A percentile compares a stretch with the other conserved stretches of the same genome.
phyloP scores from a whole-genome alignment of 768 basidiomycete genomes.

The Chalciporus pseudorubinellus region DNA sequence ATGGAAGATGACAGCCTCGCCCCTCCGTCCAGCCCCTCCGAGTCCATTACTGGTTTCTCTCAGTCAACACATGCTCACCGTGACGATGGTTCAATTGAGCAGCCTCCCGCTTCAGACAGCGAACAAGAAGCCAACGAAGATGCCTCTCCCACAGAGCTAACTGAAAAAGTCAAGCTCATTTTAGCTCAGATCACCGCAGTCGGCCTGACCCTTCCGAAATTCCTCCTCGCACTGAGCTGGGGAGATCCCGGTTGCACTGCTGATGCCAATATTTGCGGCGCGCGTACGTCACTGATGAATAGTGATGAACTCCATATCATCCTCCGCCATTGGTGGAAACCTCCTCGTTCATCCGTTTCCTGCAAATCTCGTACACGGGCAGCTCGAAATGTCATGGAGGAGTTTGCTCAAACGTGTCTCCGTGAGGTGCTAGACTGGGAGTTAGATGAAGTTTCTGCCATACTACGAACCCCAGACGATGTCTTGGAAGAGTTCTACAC shows the following conservation, averaged over 20 bases:
- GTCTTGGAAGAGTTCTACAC: constrained; percentile 20
- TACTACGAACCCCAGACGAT: constrained; percentile 11
- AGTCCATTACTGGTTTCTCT: too few relatives aligned
- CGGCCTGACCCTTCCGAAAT: too few relatives aligned
- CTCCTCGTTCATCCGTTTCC: constrained; percentile 16
- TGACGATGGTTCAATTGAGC: too few relatives aligned
- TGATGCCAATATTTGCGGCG: constrained; percentile 8
- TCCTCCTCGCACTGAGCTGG: constrained; percentile 13
- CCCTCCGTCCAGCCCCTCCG: too few relatives aligned
- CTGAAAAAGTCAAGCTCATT: too few relatives aligned
- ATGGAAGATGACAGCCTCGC: too few relatives aligned
- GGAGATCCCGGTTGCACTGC: constrained; percentile 13
- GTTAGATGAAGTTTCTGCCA: constrained; percentile 7
- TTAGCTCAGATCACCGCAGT: too few relatives aligned
- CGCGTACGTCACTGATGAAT: constrained; percentile 15
- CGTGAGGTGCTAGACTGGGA: constrained; percentile 12
- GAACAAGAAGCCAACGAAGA: too few relatives aligned
- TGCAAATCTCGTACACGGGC: constrained; percentile 17
- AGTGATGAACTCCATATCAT: constrained; percentile 21
- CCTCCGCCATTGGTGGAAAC: constrained; percentile 26
- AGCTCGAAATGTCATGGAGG: constrained; percentile 16
- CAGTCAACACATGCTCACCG: too few relatives aligned
- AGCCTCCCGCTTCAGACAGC: too few relatives aligned
- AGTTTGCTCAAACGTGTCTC: constrained; percentile 22
- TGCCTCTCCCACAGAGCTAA: too few relatives aligned